Conservation (phyloP, 495 filamentous ascomycete species). For the Aspergillus heteromorphus region DNA sequence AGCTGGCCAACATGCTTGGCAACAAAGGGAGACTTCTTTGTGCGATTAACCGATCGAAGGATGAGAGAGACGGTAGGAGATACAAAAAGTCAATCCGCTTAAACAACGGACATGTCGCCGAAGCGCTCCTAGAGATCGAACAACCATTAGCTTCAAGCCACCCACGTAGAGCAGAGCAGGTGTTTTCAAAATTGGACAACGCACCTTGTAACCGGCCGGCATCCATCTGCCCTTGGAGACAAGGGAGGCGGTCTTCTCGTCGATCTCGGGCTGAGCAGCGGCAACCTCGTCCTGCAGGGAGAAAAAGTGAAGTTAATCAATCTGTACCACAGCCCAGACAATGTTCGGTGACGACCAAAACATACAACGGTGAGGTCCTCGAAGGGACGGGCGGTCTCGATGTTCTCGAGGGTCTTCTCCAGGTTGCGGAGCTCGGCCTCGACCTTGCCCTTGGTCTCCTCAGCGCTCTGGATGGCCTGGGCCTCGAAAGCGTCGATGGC, state of each 20-base stretch:
- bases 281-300: constrained; percentile 83
- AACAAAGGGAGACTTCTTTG: constrained; percentile 30
- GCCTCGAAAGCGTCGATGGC: constrained; percentile 97
- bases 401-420: constrained; percentile 91
- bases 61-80: constrained; percentile 26
- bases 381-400: constrained; percentile 91
- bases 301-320: constrained; percentile 12
- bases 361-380: constrained; percentile 96
- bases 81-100: constrained; percentile 40
- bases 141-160: neutral
- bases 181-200: constrained; percentile 18
- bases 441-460: constrained; percentile 91
- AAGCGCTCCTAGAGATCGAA: constrained; percentile 76
- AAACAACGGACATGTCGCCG: constrained; percentile 89
- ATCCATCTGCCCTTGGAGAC: constrained; percentile 96
- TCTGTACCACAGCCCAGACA: neutral
- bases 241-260: constrained; percentile 85
- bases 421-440: constrained; percentile 88
- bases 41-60: constrained; percentile 33
- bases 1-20: constrained; percentile 29
- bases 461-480: constrained; percentile 92
- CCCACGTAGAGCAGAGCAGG: neutral
- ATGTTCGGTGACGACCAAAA: constrained; percentile 22
- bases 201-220: constrained; percentile 96
- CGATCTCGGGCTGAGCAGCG: constrained; percentile 87